Evolutionary conservation across 2,329 filamentous ascomycete species (phyloP).

Genomic region (Venturia oleaginea): DNA sequence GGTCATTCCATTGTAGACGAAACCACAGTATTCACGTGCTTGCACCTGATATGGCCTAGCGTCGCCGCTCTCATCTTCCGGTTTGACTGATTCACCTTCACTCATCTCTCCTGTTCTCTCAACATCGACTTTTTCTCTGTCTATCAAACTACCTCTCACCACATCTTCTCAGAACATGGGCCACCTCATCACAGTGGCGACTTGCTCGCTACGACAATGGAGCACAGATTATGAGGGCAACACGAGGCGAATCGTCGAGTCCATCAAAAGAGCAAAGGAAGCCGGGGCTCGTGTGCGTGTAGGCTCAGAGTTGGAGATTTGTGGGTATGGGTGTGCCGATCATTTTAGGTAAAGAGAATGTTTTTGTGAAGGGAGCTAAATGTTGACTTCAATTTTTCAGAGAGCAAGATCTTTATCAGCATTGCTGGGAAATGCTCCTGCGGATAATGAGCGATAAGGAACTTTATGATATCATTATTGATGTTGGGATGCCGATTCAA

Average conservation of each 20-base stretch:
- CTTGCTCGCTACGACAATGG: conserved; percentile 20
- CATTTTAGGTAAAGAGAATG: conserved; percentile 35
- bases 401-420: conserved; percentile 41
- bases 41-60: neutral
- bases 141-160: neutral
- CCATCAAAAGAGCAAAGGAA: conserved; percentile 50
- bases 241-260: conserved; percentile 52
- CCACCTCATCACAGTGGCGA: conserved; percentile 19
- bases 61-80: neutral
- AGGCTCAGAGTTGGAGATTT: conserved; percentile 40
- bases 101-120: neutral
- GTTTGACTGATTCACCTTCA: neutral
- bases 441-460: conserved; percentile 51
- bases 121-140: neutral
- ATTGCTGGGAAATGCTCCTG: conserved; percentile 54
- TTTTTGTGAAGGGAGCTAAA: neutral
- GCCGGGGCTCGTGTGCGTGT: conserved; percentile 54
- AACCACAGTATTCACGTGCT: neutral
- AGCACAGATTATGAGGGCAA: conserved; percentile 52
- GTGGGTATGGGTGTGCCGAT: conserved; percentile 56
- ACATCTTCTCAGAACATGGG: neutral
- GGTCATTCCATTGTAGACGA: no score
- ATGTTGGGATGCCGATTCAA: conserved; percentile 38
- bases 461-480: conserved; percentile 57
- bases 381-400: conserved; percentile 17